A percentile compares a stretch with the other conserved stretches of the same genome.
These are phyloP conservation scores for Mimosa bimucronata DNA, from an alignment of 306 rosid species.

Conservation along the genomic window DNA sequence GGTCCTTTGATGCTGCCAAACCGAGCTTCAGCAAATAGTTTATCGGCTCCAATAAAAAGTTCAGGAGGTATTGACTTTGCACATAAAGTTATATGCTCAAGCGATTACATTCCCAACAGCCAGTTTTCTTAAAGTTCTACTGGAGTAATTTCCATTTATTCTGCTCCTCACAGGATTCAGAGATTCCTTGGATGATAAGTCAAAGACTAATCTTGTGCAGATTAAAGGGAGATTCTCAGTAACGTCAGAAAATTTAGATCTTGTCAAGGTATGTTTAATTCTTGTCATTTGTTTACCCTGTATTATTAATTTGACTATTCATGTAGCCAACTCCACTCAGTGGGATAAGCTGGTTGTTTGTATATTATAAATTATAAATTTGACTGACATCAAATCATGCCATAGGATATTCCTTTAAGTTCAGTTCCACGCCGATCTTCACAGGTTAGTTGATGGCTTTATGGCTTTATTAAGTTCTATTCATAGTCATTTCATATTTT, in stretches of 20 bases:
- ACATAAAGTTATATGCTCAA: slow-evolving; percentile 23
- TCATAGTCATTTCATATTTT: slow-evolving; percentile 17
- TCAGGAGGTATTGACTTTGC: slow-evolving; percentile 79
- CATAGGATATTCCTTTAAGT: slow-evolving; percentile 92
- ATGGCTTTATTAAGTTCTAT: slow-evolving; percentile 29
- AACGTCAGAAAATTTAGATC: slow-evolving; percentile 94
- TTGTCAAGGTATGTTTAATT: slow-evolving; percentile 73
- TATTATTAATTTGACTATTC: slow-evolving; percentile 36
- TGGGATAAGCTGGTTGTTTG: neutral
- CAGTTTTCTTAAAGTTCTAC: neutral
- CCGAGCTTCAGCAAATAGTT: slow-evolving; percentile 99
- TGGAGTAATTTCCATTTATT: neutral
- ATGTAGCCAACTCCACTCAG: neutral
- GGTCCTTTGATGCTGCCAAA: slow-evolving; percentile 99
- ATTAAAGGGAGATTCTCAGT: slow-evolving; percentile 97
- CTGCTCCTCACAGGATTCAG: slow-evolving; percentile 67
- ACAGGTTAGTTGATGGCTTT: slow-evolving; percentile 82
- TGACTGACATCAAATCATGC: slow-evolving; percentile 57
- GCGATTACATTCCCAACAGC: slow-evolving; percentile 15
- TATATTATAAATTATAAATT: slow-evolving; percentile 18
- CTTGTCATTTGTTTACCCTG: slow-evolving; percentile 17
- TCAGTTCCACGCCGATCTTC: slow-evolving; percentile 81
- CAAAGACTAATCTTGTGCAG: slow-evolving; percentile 95
- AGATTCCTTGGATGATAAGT: slow-evolving; percentile 92
- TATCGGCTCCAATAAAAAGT: slow-evolving; percentile 96